These are phyloP conservation scores for Solanum chiquidenum DNA, from an alignment of 257 asterid genomes.

Conservation along the genomic window DNA sequence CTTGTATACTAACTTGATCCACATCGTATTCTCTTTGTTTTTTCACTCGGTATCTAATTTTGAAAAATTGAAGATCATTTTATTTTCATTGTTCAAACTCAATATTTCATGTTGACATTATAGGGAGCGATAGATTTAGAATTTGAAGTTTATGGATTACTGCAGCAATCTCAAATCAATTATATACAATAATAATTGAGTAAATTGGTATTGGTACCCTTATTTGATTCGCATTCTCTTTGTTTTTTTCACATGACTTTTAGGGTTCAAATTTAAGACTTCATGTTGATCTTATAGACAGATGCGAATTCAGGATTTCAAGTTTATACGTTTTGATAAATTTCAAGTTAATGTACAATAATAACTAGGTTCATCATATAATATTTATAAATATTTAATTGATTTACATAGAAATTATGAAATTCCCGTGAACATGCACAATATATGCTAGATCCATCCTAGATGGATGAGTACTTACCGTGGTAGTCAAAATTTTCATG, in stretches of 20 bases:
- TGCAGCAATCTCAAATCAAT: accelerated
- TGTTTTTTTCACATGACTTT: accelerated
- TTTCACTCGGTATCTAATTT: accelerated
- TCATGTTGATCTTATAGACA: not conserved
- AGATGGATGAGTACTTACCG: not conserved
- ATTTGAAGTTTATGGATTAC: too few species aligned
- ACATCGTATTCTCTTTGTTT: not conserved
- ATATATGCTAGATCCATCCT: not conserved
- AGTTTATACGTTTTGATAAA: too few species aligned
- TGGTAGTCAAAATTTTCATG: not conserved
- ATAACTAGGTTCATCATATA: not conserved
- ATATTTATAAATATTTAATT: too few species aligned
- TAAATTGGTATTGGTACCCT: not conserved
- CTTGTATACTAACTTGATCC: not conserved
- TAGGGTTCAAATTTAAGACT: not conserved
- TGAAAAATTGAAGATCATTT: not conserved
- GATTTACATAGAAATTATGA: too few species aligned
- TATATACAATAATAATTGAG: not conserved
- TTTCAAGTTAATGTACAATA: too few species aligned
- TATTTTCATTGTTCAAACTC: not conserved
- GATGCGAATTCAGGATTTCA: not conserved
- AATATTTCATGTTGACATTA: not conserved
- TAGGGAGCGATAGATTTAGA: accelerated
- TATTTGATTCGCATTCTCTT: not conserved
- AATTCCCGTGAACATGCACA: not conserved